Percentiles rank a stretch among this genome's conserved stretches.
phyloP scores from a whole-genome alignment of 768 basidiomycete genomes.

The Strobilomyces confusus region DNA sequence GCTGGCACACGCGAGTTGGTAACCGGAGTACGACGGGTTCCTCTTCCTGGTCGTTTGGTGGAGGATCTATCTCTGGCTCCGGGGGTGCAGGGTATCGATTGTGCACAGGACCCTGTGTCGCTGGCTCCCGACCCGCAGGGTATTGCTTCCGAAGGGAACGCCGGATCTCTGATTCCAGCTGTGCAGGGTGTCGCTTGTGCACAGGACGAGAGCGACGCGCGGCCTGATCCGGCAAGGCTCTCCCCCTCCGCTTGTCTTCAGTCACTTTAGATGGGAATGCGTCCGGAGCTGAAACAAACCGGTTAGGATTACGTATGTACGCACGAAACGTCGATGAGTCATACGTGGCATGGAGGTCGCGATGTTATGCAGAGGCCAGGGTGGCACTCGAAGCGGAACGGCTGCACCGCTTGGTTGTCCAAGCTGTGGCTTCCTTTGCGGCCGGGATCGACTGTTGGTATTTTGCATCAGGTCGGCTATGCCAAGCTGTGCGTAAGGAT shows the following conservation, averaged over 20 bases:
- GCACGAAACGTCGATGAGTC: background rate
- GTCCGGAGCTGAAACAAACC: conserved; percentile 35
- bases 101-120: conserved; percentile 17
- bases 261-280: conserved; percentile 27
- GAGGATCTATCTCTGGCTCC: conserved; percentile 6
- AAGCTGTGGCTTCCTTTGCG: conserved; percentile 16
- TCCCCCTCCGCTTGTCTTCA: conserved; percentile 16
- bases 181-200: conserved; percentile 23
- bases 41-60: conserved; percentile 8
- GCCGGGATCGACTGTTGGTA: conserved; percentile 10
- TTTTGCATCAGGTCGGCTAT: conserved; percentile 30
- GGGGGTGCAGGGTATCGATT: conserved; percentile 19
- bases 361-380: conserved; percentile 23
- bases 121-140: conserved; percentile 1
- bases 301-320: conserved; percentile 5
- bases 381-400: conserved; percentile 14
- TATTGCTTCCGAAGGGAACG: conserved; percentile 28
- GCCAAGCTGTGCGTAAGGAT: conserved; percentile 33
- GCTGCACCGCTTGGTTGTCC: conserved; percentile 13
- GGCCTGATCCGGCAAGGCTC: conserved; percentile 1
- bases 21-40: conserved; percentile 8
- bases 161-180: background rate
- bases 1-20: conserved; percentile 16
- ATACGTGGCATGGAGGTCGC: conserved; percentile 38
- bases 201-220: conserved; percentile 22